Evolutionary conservation across 148 eudicot genomes (phyloP).

Genomic region (Beta vulgaris): DNA sequence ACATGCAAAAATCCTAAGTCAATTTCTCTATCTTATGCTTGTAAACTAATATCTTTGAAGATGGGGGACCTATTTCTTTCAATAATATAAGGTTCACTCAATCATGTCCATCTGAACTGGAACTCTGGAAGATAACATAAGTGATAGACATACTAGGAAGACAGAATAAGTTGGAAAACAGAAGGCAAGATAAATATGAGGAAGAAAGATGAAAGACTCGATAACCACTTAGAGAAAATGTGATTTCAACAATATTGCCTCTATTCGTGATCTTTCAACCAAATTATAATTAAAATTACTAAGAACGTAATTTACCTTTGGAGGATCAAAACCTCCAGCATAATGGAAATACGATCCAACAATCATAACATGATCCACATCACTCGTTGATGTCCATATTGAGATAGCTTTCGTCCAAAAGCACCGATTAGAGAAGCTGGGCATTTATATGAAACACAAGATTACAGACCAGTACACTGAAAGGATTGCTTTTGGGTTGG

Average conservation of each 20-base stretch:
- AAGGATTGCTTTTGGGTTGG: not conserved
- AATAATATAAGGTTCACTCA: not conserved
- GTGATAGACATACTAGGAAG: not conserved
- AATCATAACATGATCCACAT: slow-evolving; percentile 84
- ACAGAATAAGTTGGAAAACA: not conserved
- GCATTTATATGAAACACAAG: not conserved
- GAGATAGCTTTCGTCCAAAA: slow-evolving; percentile 97
- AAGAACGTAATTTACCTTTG: slow-evolving; percentile 53
- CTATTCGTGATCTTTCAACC: no score
- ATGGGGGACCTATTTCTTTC: not conserved
- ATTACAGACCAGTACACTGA: not conserved
- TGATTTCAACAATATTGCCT: not conserved
- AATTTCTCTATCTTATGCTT: not conserved
- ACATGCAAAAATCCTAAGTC: not conserved
- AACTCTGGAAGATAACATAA: not conserved
- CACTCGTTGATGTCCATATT: slow-evolving; percentile 95
- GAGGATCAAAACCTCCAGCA: slow-evolving; percentile 95
- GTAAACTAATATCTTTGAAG: no score
- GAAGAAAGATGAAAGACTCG: not conserved
- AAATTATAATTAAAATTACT: not conserved
- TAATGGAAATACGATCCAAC: slow-evolving; percentile 97
- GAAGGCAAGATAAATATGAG: not conserved
- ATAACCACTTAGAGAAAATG: not conserved
- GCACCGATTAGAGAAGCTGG: slow-evolving; percentile 95
- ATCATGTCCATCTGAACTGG: not conserved